These are phyloP conservation scores for Spathaspora sp. DNA, from an alignment of 1,139 yeast species.

Conservation along the genomic window DNA sequence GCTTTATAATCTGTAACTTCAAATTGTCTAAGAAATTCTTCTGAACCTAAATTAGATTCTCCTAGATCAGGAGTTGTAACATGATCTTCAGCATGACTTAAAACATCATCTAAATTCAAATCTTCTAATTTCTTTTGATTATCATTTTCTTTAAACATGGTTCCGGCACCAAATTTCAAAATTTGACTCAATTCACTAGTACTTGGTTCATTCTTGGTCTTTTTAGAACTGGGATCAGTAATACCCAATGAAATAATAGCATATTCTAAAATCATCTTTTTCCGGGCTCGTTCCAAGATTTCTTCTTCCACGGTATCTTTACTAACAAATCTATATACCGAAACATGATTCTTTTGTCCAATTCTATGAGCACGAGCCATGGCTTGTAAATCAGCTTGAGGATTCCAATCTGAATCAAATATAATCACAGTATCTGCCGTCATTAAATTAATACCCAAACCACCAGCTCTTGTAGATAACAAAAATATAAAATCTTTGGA, in stretches of 20 bases:
- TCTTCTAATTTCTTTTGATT: constrained; percentile 95
- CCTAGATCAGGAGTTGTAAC: constrained; percentile 95
- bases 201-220: constrained; percentile 64
- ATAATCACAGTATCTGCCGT: constrained; percentile 98
- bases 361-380: constrained; percentile 99
- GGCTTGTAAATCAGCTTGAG: constrained; percentile 97
- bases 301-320: constrained; percentile 98
- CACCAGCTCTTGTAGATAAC: constrained; percentile 97
- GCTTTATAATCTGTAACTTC: constrained; percentile 99
- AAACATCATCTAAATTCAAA: constrained; percentile 91
- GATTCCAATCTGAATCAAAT: constrained; percentile 98
- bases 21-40: constrained; percentile 93
- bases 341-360: constrained; percentile 96
- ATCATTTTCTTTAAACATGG: constrained; percentile 91
- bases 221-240: constrained; percentile 61
- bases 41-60: constrained; percentile 96
- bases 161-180: constrained; percentile 96
- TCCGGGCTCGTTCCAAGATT: constrained; percentile 92
- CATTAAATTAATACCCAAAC: constrained; percentile 95
- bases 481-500: constrained; percentile 91
- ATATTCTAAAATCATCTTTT: constrained; percentile 96
- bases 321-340: constrained; percentile 94
- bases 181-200: constrained; percentile 88
- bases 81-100: constrained; percentile 97
- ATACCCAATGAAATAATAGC: constrained; percentile 96